Percentiles rank a stretch among this genome's conserved stretches.
Evolutionary conservation across 371 early-diverging fungal species (phyloP).

Genomic region (Batrachochytrium dendrobatidis): DNA sequence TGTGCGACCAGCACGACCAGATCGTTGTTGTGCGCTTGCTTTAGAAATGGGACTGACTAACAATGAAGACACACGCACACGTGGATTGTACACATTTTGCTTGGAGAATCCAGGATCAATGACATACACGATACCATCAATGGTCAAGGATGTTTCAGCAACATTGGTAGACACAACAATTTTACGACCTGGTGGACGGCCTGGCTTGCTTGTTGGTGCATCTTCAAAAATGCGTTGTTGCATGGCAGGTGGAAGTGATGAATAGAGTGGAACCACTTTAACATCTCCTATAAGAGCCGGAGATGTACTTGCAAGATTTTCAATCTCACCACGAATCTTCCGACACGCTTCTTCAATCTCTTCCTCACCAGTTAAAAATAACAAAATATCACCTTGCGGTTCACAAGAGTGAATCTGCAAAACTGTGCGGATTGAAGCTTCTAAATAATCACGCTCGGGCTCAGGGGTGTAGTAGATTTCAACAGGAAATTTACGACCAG

Average conservation of each 20-base stretch:
- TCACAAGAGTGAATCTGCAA: conserved; percentile 78
- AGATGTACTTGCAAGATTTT: conserved; percentile 44
- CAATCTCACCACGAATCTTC: conserved; percentile 60
- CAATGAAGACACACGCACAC: conserved; percentile 78
- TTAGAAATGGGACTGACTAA: conserved; percentile 54
- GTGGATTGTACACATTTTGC: conserved; percentile 91
- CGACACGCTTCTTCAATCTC: conserved; percentile 86
- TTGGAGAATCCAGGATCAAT: conserved; percentile 91
- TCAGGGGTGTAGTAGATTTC: conserved; percentile 84
- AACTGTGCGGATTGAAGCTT: conserved; percentile 77
- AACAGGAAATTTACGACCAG: conserved; percentile 86
- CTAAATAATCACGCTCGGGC: conserved; percentile 81
- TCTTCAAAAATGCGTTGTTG: conserved; percentile 89
- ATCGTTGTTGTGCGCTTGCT: conserved; percentile 64
- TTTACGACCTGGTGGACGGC: conserved; percentile 78
- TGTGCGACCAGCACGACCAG: conserved; percentile 88
- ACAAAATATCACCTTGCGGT: conserved; percentile 75
- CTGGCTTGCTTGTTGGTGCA: conserved; percentile 80
- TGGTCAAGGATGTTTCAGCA: conserved; percentile 77
- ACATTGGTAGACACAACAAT: conserved; percentile 63
- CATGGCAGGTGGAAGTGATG: conserved; percentile 82
- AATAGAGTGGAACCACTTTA: conserved; percentile 79
- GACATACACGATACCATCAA: conserved; percentile 77
- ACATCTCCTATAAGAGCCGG: conserved; percentile 57
- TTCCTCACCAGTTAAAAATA: conserved; percentile 88